Base-by-base conservation (phyloP, 1,139 yeast species). In the Blastobotrys raffinosifermentans region DNA sequence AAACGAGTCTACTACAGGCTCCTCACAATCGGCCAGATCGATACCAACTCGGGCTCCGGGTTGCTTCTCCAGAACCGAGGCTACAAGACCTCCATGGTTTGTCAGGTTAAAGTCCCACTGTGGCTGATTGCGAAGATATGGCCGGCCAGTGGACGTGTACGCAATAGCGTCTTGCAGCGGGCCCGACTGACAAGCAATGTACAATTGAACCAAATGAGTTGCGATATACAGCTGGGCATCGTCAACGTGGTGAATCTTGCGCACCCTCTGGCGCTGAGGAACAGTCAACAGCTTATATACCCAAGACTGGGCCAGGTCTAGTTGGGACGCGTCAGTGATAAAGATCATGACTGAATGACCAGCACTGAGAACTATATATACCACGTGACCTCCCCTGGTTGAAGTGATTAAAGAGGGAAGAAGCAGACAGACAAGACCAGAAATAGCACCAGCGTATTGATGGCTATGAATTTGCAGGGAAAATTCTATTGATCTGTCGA, bases 1-100 rank as follows among this genome's bases (percentile, higher is more conserved):
- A 25, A 25, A 25, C 15, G 27, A 25, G 15, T 25, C 27, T 6
- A 25, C 7, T n/a, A 25, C 27, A n/a, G 27, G 27, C 27, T 25
- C 27, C 15, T 6, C 5, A 5, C 7, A 8, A 25, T 25, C 27
- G 7, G 27, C 27, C 27, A 25, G 11, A n/a, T 25, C 27, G 15
- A 25, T 14, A 6, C 27, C 27, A n/a, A 25, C 27, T 25, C 11
- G 6, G 7, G 13, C 11, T 6, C 27, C 27, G 11, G 15, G 13
- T 13, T n/a, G 13, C 11, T 25, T 25, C 14, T 6, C 7, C 27
- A 25, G 15, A 8, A 25, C 27, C 15, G 27, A 25, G 7, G 14
- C 27, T 25, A 25, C 27, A 25, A 25, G 11, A 8, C 27, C 27
- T 6, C 27, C 27, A n/a, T 25, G 27, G 11, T 25, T 25, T 14